Evolutionary conservation across 192 early-diverging fungal species (phyloP), one percentile per base, ranked within the genome.

Genomic region (Linnemannia elongata): DNA sequence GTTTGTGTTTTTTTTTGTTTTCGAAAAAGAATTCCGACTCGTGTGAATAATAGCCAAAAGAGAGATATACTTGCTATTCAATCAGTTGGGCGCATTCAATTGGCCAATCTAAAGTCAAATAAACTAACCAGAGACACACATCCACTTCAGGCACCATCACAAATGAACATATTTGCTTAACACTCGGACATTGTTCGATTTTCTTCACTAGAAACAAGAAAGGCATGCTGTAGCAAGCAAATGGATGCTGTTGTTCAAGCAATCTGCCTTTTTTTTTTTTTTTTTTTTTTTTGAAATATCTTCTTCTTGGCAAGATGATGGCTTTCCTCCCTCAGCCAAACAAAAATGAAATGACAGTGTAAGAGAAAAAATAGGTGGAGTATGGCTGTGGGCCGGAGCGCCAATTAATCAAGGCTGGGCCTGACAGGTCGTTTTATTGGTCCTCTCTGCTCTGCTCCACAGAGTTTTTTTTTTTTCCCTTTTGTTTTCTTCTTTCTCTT

Each of bases 71-170:
- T 0, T 52, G 5, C 17, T 66, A 66, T 66, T 66, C 60, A 66
- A 33, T 66, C 30, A 66, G 9, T 33, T 15, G 60, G 30, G 60
- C 30, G 60, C 60, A 66, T 66, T 66, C 30, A 33, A 66, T 66
- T 66, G 60, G 60, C 30, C 60, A 66, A 66, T 66, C 27, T 30
- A 30, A 66, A 66, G 9, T 33, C 24, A 33, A 66, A 66, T 66
- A 66, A 66, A 66, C 60, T 66, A 66, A 66, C 60, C 10, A 66
- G 60, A 66, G 9, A 27, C 60, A n/a, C n/a, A 63, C 57, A 24
- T 57, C 24, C 20, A 57, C 7, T 57, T 22, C 54, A 57, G 54
- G 54, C 24, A 57, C 54, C 54, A 60, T 60, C 57, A 45, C 13
- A 45, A 24, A 60, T 24, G 17, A 55, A 24, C 22, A 24, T 24